Conservation (phyloP, 2,329 filamentous ascomycete genomes). For the Calonectria pseudoreteaudii region DNA sequence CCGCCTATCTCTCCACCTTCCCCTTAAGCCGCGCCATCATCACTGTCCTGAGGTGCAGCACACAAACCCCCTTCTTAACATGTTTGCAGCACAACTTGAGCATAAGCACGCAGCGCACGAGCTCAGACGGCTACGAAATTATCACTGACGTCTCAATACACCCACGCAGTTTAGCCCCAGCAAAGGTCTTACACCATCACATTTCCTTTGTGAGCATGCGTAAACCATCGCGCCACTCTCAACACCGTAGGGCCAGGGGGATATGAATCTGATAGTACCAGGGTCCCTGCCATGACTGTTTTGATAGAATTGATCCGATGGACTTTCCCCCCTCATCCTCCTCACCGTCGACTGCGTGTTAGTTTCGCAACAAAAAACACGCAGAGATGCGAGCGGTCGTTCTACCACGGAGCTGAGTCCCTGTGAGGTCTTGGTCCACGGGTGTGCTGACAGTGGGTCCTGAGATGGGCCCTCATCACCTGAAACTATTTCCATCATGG, state of each 20-base stretch:
- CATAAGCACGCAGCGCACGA: neutral
- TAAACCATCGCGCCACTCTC: constrained; percentile 10
- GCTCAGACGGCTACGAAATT: neutral
- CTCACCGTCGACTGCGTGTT: neutral
- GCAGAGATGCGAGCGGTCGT: neutral
- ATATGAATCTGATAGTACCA: neutral
- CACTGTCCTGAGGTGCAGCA: neutral
- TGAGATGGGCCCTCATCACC: constrained; percentile 4
- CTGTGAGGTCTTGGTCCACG: constrained; percentile 2
- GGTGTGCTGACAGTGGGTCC: neutral
- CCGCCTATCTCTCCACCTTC: neutral
- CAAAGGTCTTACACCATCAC: neutral
- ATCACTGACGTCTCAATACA: neutral
- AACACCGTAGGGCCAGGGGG: neutral
- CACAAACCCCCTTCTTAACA: neutral
- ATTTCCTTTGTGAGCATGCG: neutral
- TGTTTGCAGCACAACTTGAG: neutral
- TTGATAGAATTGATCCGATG: neutral
- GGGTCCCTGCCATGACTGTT: neutral
- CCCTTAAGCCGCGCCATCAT: too few species aligned
- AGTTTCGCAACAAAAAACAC: neutral
- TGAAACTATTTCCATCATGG: constrained; percentile 21
- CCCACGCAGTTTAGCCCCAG: neutral
- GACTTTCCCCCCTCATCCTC: too few species aligned
- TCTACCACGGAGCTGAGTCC: neutral